Percentiles rank a stretch among this genome's conserved stretches.
These are phyloP conservation scores for Candida sanyaensis DNA, from an alignment of 1,139 yeast genomes.

Conservation along the genomic window DNA sequence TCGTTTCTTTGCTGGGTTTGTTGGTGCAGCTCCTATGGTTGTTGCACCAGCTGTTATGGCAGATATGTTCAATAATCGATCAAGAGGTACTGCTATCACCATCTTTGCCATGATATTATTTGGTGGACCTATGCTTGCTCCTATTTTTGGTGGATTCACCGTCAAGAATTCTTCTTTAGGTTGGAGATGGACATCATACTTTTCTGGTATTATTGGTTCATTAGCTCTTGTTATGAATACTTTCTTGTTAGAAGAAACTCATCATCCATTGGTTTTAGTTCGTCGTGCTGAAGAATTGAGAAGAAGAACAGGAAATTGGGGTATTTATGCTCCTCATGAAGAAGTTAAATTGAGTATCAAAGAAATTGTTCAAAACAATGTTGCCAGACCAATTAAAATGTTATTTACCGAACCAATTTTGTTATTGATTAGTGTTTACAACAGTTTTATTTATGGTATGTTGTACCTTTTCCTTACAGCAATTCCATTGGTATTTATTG, in stretches of 20 bases:
- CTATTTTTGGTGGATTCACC: constrained; percentile 39
- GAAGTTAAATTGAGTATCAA: constrained; percentile 60
- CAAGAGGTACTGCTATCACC: constrained; percentile 39
- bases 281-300: constrained; percentile 64
- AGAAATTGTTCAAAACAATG: constrained; percentile 68
- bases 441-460: constrained; percentile 84
- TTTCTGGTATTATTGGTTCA: constrained; percentile 52
- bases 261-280: constrained; percentile 52
- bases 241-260: constrained; percentile 49
- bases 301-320: constrained; percentile 66
- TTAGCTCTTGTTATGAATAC: constrained; percentile 29
- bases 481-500: constrained; percentile 70
- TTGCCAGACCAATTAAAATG: constrained; percentile 71
- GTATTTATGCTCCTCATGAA: constrained; percentile 83
- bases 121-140: constrained; percentile 51
- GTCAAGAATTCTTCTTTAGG: constrained; percentile 36
- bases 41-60: constrained; percentile 49
- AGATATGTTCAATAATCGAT: constrained; percentile 33
- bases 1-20: constrained; percentile 42
- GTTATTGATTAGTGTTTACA: constrained; percentile 68
- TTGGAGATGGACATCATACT: constrained; percentile 63
- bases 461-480: constrained; percentile 77
- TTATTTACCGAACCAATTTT: constrained; percentile 73
- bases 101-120: constrained; percentile 38
- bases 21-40: constrained; percentile 45